A percentile compares a stretch with the other conserved stretches of the same genome.
Conservation (phyloP, 169 alveolate genomes). For the Toxoplasma gondii region DNA sequence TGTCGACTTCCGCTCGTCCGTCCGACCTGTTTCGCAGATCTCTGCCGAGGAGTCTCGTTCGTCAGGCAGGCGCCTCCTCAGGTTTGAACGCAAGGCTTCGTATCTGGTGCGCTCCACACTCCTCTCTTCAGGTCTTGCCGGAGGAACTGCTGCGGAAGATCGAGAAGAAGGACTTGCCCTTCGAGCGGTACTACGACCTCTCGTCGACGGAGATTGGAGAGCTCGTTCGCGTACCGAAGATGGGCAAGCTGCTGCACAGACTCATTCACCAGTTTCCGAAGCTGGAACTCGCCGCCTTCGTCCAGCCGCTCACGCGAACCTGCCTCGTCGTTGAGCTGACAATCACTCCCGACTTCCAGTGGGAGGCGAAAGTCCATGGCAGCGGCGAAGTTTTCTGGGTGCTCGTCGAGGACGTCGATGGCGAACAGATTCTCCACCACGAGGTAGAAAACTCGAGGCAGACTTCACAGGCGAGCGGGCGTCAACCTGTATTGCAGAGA, state of each 20-base stretch:
- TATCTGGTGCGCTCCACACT: not conserved
- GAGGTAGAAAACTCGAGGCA: conserved; percentile 76
- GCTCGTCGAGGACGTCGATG: conserved; percentile 96
- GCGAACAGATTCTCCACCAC: conserved; percentile 94
- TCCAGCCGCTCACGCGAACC: conserved; percentile 96
- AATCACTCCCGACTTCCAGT: conserved; percentile 93
- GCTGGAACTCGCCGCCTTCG: conserved; percentile 93
- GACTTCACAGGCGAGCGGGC: too few relatives aligned
- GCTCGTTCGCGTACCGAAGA: conserved; percentile 90
- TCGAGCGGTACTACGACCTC: conserved; percentile 96
- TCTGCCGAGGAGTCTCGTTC: too few relatives aligned
- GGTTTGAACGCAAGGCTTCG: too few relatives aligned
- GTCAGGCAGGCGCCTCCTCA: too few relatives aligned
- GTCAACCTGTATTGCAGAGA: too few relatives aligned
- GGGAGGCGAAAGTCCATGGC: conserved; percentile 95
- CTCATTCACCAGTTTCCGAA: conserved; percentile 93
- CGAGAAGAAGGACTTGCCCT: conserved; percentile 96
- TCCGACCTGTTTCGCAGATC: too few relatives aligned
- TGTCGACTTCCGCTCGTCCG: too few relatives aligned
- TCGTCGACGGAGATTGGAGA: conserved; percentile 93
- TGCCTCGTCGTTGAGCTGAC: conserved; percentile 93
- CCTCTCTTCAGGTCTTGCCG: conserved; percentile 70
- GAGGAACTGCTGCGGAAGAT: conserved; percentile 94
- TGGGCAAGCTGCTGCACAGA: conserved; percentile 88
- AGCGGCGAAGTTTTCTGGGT: conserved; percentile 95